Conservation (phyloP, 169 alveolate genomes). For the Plasmodium cynomolgi region DNA sequence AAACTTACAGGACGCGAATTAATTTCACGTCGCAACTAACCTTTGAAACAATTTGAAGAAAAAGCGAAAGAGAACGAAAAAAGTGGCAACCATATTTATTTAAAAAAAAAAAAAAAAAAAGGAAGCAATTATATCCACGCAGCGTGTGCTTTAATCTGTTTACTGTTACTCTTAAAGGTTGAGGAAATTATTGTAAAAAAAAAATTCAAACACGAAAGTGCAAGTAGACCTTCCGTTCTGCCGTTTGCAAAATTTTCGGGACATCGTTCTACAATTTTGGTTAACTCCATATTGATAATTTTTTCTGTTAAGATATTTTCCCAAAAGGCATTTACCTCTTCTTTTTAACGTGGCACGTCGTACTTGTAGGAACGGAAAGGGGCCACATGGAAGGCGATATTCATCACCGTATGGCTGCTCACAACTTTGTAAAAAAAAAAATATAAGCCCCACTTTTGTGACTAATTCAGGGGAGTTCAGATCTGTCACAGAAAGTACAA, state of each 20-base stretch:
- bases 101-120: background rate
- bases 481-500: background rate
- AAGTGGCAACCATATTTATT: background rate
- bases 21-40: background rate
- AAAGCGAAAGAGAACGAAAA: background rate
- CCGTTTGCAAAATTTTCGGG: background rate
- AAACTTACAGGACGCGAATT: background rate
- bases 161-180: background rate
- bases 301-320: background rate
- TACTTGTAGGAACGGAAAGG: background rate
- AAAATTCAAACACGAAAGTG: background rate
- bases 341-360: background rate
- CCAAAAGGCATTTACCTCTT: background rate
- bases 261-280: background rate
- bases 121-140: background rate
- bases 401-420: background rate
- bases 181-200: background rate
- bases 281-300: background rate
- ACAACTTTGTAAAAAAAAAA: background rate
- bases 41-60: constrained; percentile 1
- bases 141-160: background rate
- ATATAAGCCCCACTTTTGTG: background rate
- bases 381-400: background rate
- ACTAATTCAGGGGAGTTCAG: background rate
- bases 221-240: background rate